Evolutionary conservation across 2,329 filamentous ascomycete species (phyloP), one percentile per base, ranked within the genome.

Genomic region (Chaetomiaceae sp.): DNA sequence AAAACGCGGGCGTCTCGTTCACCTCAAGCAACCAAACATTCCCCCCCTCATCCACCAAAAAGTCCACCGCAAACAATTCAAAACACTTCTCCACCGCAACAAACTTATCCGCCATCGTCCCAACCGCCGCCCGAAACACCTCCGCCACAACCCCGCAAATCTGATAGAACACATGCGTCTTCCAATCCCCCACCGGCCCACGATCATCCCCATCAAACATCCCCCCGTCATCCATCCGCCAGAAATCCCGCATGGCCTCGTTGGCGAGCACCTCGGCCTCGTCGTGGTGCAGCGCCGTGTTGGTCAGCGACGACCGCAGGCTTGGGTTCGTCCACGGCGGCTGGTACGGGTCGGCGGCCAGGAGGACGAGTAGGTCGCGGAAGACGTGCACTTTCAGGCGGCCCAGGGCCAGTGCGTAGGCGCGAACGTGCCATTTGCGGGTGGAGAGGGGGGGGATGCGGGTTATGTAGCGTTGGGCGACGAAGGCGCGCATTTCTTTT

Each of bases 31-130:
- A 47, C 68, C 68, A 70, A 0, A 61, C 65, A 0, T 47, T 61
- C 0, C 67, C 68, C 0, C 50, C 49, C 0, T 56, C 54, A 34
- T 70, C 68, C 6, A 70, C 44, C 16, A 70, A 53, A 20, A 68
- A 70, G 39, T 70, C 68, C 0, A 68, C 53, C 0, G 63, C 68
- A 23, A 69, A 70, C 10, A 70, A 46, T 55, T 69, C 68, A 35
- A 69, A 70, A 49, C 66, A 70, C 35, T 64, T 66, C 13, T 70
- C 59, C 17, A 70, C 12, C 0, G 65, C 62, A 0, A 61, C 68
- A 50, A 70, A 70, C 51, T 68, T 68, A 51, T 70, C 67, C 0
- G 65, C 65, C 68, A 70, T 70, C 1, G 66, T 70, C 58, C 69
- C 60, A 0, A 60, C 66, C 2, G 68, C 67, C 0, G 64, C 68